phyloP scores from a whole-genome alignment of 768 basidiomycete species.

The Tulasnella sp. region DNA sequence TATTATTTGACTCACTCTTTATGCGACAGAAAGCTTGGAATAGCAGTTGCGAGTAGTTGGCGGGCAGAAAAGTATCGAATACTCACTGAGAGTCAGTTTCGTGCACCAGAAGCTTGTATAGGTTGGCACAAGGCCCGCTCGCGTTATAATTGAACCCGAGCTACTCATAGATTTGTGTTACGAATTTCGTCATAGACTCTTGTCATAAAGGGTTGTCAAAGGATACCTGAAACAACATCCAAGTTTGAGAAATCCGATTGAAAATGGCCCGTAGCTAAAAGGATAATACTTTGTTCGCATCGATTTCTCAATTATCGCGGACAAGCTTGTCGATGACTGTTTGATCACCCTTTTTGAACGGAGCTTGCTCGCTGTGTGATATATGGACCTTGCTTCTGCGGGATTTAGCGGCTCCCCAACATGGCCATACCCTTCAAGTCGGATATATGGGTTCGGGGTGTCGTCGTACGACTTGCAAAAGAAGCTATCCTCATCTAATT shows the following conservation, averaged over 20 bases:
- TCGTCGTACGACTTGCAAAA: constrained; percentile 23
- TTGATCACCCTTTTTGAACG: constrained; percentile 36
- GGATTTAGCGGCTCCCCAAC: constrained; percentile 35
- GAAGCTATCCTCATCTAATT: no score
- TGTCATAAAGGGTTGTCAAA: constrained; percentile 36
- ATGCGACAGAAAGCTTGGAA: constrained; percentile 34
- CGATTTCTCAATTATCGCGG: constrained; percentile 43
- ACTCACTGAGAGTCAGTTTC: constrained; percentile 41
- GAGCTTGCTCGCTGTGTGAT: constrained; percentile 29
- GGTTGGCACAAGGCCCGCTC: constrained; percentile 29
- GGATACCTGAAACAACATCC: constrained; percentile 22
- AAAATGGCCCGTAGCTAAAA: neutral
- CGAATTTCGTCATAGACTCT: constrained; percentile 25
- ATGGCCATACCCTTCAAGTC: constrained; percentile 32
- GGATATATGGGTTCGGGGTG: constrained; percentile 34
- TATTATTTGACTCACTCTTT: constrained; percentile 32
- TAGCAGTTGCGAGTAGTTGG: neutral
- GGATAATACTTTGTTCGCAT: constrained; percentile 25
- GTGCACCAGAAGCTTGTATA: constrained; percentile 40
- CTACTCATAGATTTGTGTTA: constrained; percentile 27
- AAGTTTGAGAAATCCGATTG: neutral
- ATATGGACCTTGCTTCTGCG: constrained; percentile 34
- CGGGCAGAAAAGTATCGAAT: no score
- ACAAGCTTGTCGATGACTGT: constrained; percentile 36
- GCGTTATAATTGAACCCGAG: constrained; percentile 30